These are phyloP conservation scores for Solanum etuberosum DNA, from an alignment of 257 asterid genomes.

Conservation along the genomic window DNA sequence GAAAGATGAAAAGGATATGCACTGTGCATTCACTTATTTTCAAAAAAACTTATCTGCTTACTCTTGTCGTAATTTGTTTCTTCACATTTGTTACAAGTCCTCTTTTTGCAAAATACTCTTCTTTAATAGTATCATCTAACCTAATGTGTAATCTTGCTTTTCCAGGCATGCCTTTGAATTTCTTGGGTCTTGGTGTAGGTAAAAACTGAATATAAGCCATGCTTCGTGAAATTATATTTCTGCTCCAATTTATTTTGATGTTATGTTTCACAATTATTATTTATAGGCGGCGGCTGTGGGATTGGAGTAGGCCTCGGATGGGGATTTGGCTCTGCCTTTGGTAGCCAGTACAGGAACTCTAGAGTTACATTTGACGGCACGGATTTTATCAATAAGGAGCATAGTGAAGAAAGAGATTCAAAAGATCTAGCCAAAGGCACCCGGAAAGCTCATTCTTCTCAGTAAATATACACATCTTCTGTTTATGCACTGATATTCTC, in stretches of 20 bases:
- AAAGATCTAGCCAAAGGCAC: constrained; percentile 17
- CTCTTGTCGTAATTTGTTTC: background rate
- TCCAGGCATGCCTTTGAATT: constrained; percentile 69
- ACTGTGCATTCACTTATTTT: background rate
- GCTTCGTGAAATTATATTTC: background rate
- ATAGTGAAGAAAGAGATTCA: constrained; percentile 27
- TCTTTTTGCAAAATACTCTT: background rate
- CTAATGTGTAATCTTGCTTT: background rate
- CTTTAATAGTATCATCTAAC: background rate
- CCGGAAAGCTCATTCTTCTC: constrained; percentile 18
- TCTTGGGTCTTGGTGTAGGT: constrained; percentile 89
- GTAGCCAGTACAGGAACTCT: constrained; percentile 72
- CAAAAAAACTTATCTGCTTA: background rate
- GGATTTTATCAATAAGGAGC: constrained; percentile 29
- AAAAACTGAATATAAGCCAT: constrained; percentile 1
- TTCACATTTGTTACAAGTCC: background rate
- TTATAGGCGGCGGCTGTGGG: constrained; percentile 94
- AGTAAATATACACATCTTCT: constrained; percentile 1
- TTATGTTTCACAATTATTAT: background rate
- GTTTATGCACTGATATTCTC: background rate
- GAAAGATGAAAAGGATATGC: background rate
- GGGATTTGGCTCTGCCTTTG: constrained; percentile 89
- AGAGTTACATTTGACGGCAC: constrained; percentile 50
- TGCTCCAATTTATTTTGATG: background rate
- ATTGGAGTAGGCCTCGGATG: constrained; percentile 90